These are phyloP conservation scores for Termitomyces sp. DNA, from an alignment of 1,284 basidiomycete genomes.

Conservation along the genomic window DNA sequence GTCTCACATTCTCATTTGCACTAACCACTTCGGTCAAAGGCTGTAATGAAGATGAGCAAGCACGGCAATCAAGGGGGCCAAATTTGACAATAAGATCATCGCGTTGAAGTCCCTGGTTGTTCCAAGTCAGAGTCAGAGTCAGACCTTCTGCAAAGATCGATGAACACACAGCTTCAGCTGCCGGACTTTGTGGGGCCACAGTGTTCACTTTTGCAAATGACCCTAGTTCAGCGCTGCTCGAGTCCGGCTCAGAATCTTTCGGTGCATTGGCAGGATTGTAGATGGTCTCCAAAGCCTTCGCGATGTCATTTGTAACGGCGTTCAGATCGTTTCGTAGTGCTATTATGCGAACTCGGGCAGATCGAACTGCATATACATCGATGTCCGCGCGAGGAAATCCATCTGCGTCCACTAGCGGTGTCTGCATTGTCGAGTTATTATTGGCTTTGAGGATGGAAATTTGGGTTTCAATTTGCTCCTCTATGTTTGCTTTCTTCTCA, in stretches of 20 bases:
- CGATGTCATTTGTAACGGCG: slow-evolving; percentile 62
- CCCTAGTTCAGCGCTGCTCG: slow-evolving; percentile 18
- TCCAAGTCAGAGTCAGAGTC: not conserved
- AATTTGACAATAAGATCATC: slow-evolving; percentile 76
- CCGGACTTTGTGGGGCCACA: slow-evolving; percentile 75
- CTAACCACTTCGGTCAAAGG: slow-evolving; percentile 70
- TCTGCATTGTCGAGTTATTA: slow-evolving; percentile 52
- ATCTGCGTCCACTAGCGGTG: slow-evolving; percentile 75
- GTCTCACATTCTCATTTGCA: slow-evolving; percentile 67
- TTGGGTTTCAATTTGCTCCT: slow-evolving; percentile 58
- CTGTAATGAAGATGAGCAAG: slow-evolving; percentile 51
- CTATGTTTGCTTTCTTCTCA: slow-evolving; percentile 55
- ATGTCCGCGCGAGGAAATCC: slow-evolving; percentile 83
- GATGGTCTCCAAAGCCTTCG: slow-evolving; percentile 60
- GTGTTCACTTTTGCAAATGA: slow-evolving; percentile 78
- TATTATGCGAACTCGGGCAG: slow-evolving; percentile 67
- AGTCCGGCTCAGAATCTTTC: slow-evolving; percentile 1
- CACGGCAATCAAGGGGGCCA: slow-evolving; percentile 51
- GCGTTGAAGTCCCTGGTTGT: slow-evolving; percentile 56
- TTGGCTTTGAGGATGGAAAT: slow-evolving; percentile 56
- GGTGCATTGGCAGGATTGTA: slow-evolving; percentile 44
- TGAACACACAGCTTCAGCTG: slow-evolving; percentile 65
- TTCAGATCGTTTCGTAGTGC: slow-evolving; percentile 76
- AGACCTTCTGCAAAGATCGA: not conserved
- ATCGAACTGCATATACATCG: slow-evolving; percentile 79